Evolutionary conservation across 306 rosid species (phyloP), one percentile per base, ranked within the genome.

Genomic region (Luffa aegyptiaca): DNA sequence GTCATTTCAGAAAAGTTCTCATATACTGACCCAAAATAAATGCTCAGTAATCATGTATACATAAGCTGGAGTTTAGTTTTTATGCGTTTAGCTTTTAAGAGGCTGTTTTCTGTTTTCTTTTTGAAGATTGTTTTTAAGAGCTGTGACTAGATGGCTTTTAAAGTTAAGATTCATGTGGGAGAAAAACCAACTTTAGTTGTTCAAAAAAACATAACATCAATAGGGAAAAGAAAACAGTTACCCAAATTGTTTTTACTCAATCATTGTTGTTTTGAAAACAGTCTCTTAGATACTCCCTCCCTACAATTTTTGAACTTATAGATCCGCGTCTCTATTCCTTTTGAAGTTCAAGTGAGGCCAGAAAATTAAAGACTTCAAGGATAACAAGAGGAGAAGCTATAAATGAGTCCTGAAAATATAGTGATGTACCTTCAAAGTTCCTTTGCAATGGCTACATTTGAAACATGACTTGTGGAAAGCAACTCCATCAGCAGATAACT

Each of bases 381-480:
- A 41, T 18, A 41, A 41, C 33, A 41, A 3, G 18, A 39, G n/a
- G 51, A 68, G 16, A 68, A 41, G 14, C 74, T 66, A 66, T 12
- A 18, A 65, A 33, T 4, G 36, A 44, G 17, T 20, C 35, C 51
- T 44, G 51, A 66, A 33, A 78, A 79, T 13, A 48, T 70, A 77
- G 73, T 46, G 80, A 49, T 3, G 57, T 8, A 92, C 98, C 98
- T 94, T 94, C 41, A 94, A 82, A 36, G 98, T 94, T 79, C 97
- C 98, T 84, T 92, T 94, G 91, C 97, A 92, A 78, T 94, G 98
- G 85, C 94, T 85, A 83, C 98, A 92, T 77, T 95, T 92, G 88
- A 94, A 94, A 86, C 98, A 94, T 77, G 95, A 88, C 87, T 94
- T 94, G 62, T 94, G 97, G 77, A 88, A 94, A 81, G 89, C 78